A percentile compares a stretch with the other conserved stretches of the same genome.
Conservation (phyloP, 2,329 filamentous ascomycete species). For the Botrytis squamosa region DNA sequence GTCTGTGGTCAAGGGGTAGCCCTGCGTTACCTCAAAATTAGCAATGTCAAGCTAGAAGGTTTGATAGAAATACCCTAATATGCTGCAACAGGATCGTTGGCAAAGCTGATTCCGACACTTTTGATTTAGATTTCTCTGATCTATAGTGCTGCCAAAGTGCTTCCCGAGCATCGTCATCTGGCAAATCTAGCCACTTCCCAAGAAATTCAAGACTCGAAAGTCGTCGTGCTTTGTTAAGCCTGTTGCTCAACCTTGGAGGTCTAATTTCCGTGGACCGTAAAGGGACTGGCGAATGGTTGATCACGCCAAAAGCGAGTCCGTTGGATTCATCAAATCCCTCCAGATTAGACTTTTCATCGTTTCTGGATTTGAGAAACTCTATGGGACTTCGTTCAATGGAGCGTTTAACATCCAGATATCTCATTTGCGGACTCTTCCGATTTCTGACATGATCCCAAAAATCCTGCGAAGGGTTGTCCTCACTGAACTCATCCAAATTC, state of each 20-base stretch:
- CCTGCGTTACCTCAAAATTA: conserved; percentile 10
- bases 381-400: neutral
- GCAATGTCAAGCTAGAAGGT: neutral
- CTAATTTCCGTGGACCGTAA: neutral
- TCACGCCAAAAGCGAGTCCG: neutral
- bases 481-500: neutral
- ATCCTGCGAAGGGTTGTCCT: neutral
- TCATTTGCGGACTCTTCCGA: neutral
- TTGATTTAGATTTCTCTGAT: neutral
- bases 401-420: neutral
- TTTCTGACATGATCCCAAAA: neutral
- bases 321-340: neutral
- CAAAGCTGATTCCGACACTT: conserved; percentile 18
- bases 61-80: conserved; percentile 19
- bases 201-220: conserved; percentile 20
- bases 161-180: conserved; percentile 3
- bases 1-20: neutral
- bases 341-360: neutral
- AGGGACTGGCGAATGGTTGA: neutral
- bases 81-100: conserved; percentile 25
- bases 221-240: neutral
- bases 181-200: conserved; percentile 27
- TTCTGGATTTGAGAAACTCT: neutral
- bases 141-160: conserved; percentile 24
- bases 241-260: neutral